Conservation (phyloP, 2,329 filamentous ascomycete genomes). For the Cytospora leucostoma region DNA sequence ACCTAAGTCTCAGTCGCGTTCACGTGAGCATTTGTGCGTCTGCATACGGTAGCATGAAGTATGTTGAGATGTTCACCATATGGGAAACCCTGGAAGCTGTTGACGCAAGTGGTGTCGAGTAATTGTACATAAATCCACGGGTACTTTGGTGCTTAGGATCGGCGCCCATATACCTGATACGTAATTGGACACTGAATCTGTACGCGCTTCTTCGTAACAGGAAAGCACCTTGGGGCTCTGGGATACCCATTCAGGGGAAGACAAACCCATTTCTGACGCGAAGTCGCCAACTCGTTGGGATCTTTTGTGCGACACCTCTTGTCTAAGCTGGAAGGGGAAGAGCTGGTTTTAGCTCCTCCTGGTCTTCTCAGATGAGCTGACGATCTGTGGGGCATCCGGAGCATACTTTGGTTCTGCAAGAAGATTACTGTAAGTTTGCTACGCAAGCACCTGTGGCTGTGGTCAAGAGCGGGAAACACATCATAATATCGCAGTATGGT, state of each 20-base stretch:
- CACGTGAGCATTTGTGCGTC: no score
- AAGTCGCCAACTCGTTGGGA: neutral
- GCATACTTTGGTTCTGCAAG: constrained; percentile 1
- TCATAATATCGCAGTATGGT: neutral
- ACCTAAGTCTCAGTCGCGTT: no score
- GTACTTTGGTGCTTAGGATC: neutral
- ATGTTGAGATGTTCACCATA: no score
- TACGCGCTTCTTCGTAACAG: neutral
- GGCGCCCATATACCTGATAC: neutral
- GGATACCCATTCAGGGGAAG: neutral
- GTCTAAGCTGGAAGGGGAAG: constrained; percentile 3
- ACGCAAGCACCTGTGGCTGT: neutral
- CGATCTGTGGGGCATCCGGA: constrained; percentile 14
- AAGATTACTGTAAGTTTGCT: neutral
- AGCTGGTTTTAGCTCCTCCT: constrained; percentile 4
- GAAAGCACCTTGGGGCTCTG: neutral
- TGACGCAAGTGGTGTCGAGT: neutral
- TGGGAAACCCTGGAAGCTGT: no score
- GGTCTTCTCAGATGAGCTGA: constrained; percentile 14
- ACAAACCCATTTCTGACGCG: neutral
- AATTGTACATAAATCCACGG: neutral
- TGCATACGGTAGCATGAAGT: no score
- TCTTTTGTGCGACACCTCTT: neutral
- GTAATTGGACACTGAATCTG: neutral
- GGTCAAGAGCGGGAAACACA: neutral